A percentile compares a stretch with the other conserved stretches of the same genome.
These are phyloP conservation scores for Helotiales sp. DNA, from an alignment of 2,329 filamentous ascomycete species.

Conservation along the genomic window DNA sequence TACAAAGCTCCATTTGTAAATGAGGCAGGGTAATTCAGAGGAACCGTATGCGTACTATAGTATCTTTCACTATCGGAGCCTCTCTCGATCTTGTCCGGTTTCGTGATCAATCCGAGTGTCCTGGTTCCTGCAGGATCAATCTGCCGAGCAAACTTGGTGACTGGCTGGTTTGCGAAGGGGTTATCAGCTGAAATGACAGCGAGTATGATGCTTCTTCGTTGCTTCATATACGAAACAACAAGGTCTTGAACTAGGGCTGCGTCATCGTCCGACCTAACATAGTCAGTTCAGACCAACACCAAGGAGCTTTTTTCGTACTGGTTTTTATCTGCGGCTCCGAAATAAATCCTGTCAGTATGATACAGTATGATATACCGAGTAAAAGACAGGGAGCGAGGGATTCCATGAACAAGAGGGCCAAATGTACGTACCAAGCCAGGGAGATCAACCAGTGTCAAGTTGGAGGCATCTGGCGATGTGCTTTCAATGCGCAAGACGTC, in stretches of 20 bases:
- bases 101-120: slow-evolving; percentile 45
- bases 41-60: slow-evolving; percentile 19
- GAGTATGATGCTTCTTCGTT: slow-evolving; percentile 43
- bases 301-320: slow-evolving; percentile 36
- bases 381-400: no score
- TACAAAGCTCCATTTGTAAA: no score
- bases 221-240: slow-evolving; percentile 37
- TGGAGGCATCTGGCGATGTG: slow-evolving; percentile 14
- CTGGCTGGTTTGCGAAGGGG: slow-evolving; percentile 40
- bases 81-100: slow-evolving; percentile 39
- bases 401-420: no score
- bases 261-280: slow-evolving; percentile 21
- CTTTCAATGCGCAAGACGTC: slow-evolving; percentile 19
- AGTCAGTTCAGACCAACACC: slow-evolving; percentile 6
- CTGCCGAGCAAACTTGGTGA: slow-evolving; percentile 36
- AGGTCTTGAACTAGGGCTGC: slow-evolving; percentile 17
- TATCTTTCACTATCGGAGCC: slow-evolving; percentile 37
- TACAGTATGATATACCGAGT: no score
- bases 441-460: slow-evolving; percentile 28
- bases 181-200: slow-evolving; percentile 43
- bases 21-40: background rate
- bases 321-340: slow-evolving; percentile 46
- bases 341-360: no score
- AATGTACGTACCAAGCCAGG: slow-evolving; percentile 38
- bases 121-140: slow-evolving; percentile 34